Base-by-base conservation (phyloP, 163 green algal species). In the Scenedesmus sp. region DNA sequence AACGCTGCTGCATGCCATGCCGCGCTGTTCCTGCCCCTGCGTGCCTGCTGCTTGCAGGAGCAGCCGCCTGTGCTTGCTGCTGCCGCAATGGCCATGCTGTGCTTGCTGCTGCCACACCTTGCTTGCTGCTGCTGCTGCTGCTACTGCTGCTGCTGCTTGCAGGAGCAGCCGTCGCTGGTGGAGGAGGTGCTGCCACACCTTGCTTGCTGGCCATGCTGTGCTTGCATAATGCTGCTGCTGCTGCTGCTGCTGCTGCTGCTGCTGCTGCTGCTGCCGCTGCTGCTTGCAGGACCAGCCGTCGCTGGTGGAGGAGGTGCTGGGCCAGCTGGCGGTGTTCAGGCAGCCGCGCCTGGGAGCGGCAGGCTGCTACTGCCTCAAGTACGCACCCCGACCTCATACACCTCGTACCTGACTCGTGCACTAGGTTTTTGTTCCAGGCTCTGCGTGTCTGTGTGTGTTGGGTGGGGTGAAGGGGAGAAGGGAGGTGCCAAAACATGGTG, bases 291-390 rank as follows among this genome's bases (percentile, higher is more conserved):
- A 83, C 35, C 22, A 83, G 10, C 42, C 70, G 30, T 9, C 53
- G 3, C 24, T 90, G 43, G 59, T 90, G 49, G 85, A 90, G 72
- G 49, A 90, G 44, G 30, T 85, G 72, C 42, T 90, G 30, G 40
- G 16, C 22, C 9, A 90, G 70, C 72, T 90, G 44, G 85, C 85
- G 4, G 72, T 85, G n/a, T 90, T 90, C 72, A 83, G 85, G 56
- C 85, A 90, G 78, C 85, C 85, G 26, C 30, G 20, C 40, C 33
- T 90, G 22, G 85, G 85, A 37, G 85, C 70, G 18, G 65, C 85
- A 3, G 85, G 85, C 3, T n/a, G 13, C 20, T 90, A 90, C 85
- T 90, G 85, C 85, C 72, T 90, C 70, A 90, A 79, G 85, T 90
- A 37, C 59, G 85, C 3, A 30, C 35, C 30, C 0, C n/a, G n/a